A percentile compares a stretch with the other conserved stretches of the same genome.
Conservation (phyloP, 2,329 filamentous ascomycete species). For the Coniella vitis region DNA sequence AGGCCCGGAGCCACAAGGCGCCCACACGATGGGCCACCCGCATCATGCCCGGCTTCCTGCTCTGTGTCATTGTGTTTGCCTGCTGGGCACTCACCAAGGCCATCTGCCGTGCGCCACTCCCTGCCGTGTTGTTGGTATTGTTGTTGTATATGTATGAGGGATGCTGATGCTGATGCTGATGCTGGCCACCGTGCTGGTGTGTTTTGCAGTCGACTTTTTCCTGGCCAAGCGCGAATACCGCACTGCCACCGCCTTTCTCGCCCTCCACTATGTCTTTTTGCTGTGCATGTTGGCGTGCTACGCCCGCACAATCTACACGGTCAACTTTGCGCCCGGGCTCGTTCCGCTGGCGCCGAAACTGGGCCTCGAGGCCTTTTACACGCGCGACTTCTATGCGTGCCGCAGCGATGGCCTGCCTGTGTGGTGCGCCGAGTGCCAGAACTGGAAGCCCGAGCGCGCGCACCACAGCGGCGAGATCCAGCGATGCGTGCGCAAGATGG, state of each 20-base stretch:
- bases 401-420: slow-evolving; percentile 75
- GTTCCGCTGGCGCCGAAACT: slow-evolving; percentile 57
- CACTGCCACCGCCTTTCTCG: slow-evolving; percentile 62
- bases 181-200: background rate
- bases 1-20: slow-evolving; percentile 28
- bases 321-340: slow-evolving; percentile 66
- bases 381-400: slow-evolving; percentile 76
- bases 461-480: slow-evolving; percentile 81
- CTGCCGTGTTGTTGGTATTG: background rate
- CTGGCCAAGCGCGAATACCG: slow-evolving; percentile 44
- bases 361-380: slow-evolving; percentile 71
- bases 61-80: slow-evolving; percentile 59
- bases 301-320: slow-evolving; percentile 60
- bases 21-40: slow-evolving; percentile 54
- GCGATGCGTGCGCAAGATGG: slow-evolving; percentile 82
- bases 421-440: slow-evolving; percentile 78
- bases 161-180: too few species aligned
- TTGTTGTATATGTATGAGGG: too few species aligned
- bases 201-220: slow-evolving; percentile 60
- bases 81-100: slow-evolving; percentile 64
- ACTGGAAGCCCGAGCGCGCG: slow-evolving; percentile 81
- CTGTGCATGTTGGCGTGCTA: slow-evolving; percentile 61
- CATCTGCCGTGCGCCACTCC: slow-evolving; percentile 56
- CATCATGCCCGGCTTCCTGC: slow-evolving; percentile 63
- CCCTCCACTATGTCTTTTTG: slow-evolving; percentile 67